phyloP scores from a whole-genome alignment of 2,329 filamentous ascomycete genomes.

The Hirsutella rhossiliensis region DNA sequence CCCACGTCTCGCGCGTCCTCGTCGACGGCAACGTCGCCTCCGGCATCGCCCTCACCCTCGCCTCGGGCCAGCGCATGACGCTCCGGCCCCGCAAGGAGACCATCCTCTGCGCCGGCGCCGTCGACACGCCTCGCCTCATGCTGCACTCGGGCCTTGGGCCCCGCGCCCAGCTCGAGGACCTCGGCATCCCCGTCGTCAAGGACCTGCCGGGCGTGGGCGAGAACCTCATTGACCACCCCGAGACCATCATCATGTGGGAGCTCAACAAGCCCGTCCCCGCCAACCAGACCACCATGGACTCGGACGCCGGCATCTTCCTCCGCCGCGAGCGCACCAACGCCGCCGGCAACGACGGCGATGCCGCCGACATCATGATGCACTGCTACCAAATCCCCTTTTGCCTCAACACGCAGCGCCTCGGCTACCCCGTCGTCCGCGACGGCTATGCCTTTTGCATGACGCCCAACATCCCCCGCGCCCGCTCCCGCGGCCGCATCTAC shows the following conservation, averaged over 20 bases:
- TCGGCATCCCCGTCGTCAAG: conserved; percentile 42
- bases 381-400: conserved; percentile 94
- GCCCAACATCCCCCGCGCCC: conserved; percentile 76
- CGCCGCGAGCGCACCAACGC: conserved; percentile 65
- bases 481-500: conserved; percentile 66
- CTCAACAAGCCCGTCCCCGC: conserved; percentile 63
- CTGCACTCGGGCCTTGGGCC: conserved; percentile 46
- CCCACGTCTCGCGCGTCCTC: conserved; percentile 76
- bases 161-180: conserved; percentile 36
- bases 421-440: conserved; percentile 50
- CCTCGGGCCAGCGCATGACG: conserved; percentile 37
- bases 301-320: conserved; percentile 78
- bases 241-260: conserved; percentile 58
- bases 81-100: conserved; percentile 63
- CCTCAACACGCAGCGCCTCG: conserved; percentile 71
- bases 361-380: conserved; percentile 89
- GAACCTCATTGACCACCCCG: conserved; percentile 49
- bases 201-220: conserved; percentile 48
- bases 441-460: conserved; percentile 89
- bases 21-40: conserved; percentile 57
- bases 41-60: conserved; percentile 56
- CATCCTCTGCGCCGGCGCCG: conserved; percentile 66
- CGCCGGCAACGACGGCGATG: conserved; percentile 53
- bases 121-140: conserved; percentile 65
- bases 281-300: conserved; percentile 85